A percentile compares a stretch with the other conserved stretches of the same genome.
Evolutionary conservation across 352 stramenopile species (phyloP).

Genomic region (Pythium insidiosum): DNA sequence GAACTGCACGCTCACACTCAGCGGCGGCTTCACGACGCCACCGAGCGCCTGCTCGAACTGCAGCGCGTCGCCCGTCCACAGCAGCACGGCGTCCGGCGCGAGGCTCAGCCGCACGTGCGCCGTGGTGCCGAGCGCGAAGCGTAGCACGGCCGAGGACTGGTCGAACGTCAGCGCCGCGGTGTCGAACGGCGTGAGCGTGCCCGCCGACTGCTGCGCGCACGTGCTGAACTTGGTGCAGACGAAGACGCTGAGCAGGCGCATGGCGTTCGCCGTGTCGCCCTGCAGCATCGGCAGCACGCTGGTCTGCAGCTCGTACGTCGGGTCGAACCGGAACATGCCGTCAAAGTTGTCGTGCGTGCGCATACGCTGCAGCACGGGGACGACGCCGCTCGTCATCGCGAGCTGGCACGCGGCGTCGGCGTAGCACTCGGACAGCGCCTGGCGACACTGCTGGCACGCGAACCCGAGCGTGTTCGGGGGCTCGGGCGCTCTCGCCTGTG

Average conservation of each 20-base stretch:
- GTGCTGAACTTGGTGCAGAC: background rate
- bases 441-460: background rate
- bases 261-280: too few species aligned
- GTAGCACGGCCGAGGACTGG: too few species aligned
- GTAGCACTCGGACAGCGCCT: conserved; percentile 2
- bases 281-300: background rate
- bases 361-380: background rate
- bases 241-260: background rate
- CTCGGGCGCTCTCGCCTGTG: too few species aligned
- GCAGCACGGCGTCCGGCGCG: too few species aligned
- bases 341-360: background rate
- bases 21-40: too few species aligned
- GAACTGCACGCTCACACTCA: too few species aligned
- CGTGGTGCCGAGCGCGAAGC: too few species aligned
- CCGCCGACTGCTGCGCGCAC: background rate
- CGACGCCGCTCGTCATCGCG: background rate
- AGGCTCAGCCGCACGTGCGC: too few species aligned
- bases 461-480: background rate
- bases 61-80: too few species aligned
- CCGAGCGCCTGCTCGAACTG: too few species aligned
- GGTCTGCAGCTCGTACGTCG: background rate
- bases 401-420: background rate
- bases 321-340: background rate
- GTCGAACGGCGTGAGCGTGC: background rate
- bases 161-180: too few species aligned